A percentile compares a stretch with the other conserved stretches of the same genome.
Conservation (phyloP, 2,329 filamentous ascomycete genomes). For the Aspergillus ruber region DNA sequence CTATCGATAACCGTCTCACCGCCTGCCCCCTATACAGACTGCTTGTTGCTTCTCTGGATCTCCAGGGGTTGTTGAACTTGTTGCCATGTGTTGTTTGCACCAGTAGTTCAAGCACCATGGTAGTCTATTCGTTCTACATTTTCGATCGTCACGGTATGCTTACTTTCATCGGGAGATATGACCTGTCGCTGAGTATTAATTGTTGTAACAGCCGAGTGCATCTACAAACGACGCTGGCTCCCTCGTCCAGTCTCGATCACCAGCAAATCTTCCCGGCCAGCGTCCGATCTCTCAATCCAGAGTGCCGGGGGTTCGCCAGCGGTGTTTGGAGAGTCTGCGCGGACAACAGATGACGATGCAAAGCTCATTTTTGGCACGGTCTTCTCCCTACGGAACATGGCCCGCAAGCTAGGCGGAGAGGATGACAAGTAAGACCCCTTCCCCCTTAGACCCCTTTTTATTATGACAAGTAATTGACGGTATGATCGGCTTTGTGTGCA, state of each 20-base stretch:
- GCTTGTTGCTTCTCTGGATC: neutral
- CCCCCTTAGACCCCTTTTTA: neutral
- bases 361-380: constrained; percentile 97
- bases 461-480: neutral
- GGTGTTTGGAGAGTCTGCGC: constrained; percentile 32
- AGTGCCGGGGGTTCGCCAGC: constrained; percentile 35
- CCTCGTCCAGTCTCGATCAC: constrained; percentile 45
- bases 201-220: constrained; percentile 70
- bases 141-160: constrained; percentile 89
- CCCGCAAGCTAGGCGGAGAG: constrained; percentile 84
- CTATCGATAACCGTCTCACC: neutral
- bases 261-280: constrained; percentile 44
- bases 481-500: constrained; percentile 29
- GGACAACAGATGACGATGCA: constrained; percentile 70
- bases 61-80: neutral
- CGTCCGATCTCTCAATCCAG: constrained; percentile 42
- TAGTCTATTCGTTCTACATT: constrained; percentile 96
- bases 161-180: neutral
- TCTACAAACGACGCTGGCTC: constrained; percentile 87
- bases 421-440: constrained; percentile 60
- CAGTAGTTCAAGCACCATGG: constrained; percentile 53
- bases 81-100: neutral
- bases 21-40: neutral
- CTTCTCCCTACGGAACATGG: constrained; percentile 95
- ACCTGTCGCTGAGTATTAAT: constrained; percentile 3